Evolutionary conservation across 1,139 yeast genomes (phyloP), one percentile per base, ranked within the genome.

Genomic region (Taiozyma sp.): DNA sequence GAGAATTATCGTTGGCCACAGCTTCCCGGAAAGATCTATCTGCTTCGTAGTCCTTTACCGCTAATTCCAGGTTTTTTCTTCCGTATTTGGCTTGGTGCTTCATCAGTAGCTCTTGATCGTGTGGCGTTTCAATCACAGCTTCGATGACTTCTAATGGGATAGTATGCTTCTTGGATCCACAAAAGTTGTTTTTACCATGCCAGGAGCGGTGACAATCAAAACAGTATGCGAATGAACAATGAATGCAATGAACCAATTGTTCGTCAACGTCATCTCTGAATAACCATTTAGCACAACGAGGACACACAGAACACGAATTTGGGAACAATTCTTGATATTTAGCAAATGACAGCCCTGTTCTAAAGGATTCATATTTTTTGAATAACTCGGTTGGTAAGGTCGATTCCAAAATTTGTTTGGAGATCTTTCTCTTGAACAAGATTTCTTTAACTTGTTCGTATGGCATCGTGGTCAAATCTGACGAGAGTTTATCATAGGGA

Each of bases 171-270:
- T 64, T 65, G 43, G 61, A 65, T 16, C 73, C 71, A 61, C 87
- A 82, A 28, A 65, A 60, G 49, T 78, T 76, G 51, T 71, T 75
- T 22, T 75, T 68, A 2, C 88, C 87, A 65, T 84, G 92, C 84
- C 87, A 84, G 2, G 87, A 80, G 55, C 79, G 82, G 14, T 73
- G 66, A 63, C 91, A 84, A 38, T 73, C 74, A 54, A 73, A 72
- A 61, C 91, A 84, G 60, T 82, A 84, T 2, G 87, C 84, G 60
- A 77, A 73, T 14, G 69, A 65, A 63, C 90, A 84, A 10, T 64
- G 58, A 0, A 74, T 69, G 58, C 92, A 84, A 19, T 77, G 71
- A 9, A 82, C 74, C 54, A 84, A 67, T n/a, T 74, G 67, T 16
- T 79, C 81, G 49, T 75, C 77, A n/a, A 76, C 66, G 54, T 81